A percentile compares a stretch with the other conserved stretches of the same genome.
Evolutionary conservation across 208 protist species (phyloP).

Genomic region (Trypanosoma rangeli): DNA sequence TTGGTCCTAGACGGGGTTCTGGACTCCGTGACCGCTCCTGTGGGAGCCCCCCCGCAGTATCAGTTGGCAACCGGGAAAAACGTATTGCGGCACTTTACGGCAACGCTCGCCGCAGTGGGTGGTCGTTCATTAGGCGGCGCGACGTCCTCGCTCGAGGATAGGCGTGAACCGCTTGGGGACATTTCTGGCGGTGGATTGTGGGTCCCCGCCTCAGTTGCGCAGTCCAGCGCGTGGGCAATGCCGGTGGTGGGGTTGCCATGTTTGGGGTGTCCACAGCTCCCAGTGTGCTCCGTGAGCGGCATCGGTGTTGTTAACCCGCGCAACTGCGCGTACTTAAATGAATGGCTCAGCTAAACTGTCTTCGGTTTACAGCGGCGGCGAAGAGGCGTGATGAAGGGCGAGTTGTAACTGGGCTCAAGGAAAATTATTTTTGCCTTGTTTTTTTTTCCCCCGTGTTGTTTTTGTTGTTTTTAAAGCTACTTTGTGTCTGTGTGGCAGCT

Average conservation of each 20-base stretch:
- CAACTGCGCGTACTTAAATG: slow-evolving; percentile 40
- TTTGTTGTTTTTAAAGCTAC: background rate
- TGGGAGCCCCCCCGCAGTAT: slow-evolving; percentile 35
- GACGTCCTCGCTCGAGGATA: slow-evolving; percentile 7
- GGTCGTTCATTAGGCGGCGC: slow-evolving; percentile 15
- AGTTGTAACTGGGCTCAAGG: background rate
- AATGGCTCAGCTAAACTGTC: slow-evolving; percentile 46
- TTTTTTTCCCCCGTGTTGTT: background rate
- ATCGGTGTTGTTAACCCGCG: slow-evolving; percentile 50
- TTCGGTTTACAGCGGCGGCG: background rate
- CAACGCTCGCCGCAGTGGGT: slow-evolving; percentile 16
- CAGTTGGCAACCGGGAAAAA: slow-evolving; percentile 49
- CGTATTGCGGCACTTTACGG: slow-evolving; percentile 78
- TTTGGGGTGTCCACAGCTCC: slow-evolving; percentile 72
- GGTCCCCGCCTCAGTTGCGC: slow-evolving; percentile 12
- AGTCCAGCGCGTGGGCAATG: slow-evolving; percentile 50
- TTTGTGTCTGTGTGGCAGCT: background rate
- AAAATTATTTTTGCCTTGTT: too few relatives aligned
- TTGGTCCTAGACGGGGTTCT: slow-evolving; percentile 76
- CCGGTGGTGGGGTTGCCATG: slow-evolving; percentile 76
- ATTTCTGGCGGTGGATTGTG: slow-evolving; percentile 12
- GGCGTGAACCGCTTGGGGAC: slow-evolving; percentile 2
- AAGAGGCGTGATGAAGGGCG: background rate
- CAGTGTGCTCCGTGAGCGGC: slow-evolving; percentile 42
- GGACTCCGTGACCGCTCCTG: slow-evolving; percentile 33